Base-by-base conservation (phyloP, 1,284 basidiomycete genomes). In the Marasmius fiardii region DNA sequence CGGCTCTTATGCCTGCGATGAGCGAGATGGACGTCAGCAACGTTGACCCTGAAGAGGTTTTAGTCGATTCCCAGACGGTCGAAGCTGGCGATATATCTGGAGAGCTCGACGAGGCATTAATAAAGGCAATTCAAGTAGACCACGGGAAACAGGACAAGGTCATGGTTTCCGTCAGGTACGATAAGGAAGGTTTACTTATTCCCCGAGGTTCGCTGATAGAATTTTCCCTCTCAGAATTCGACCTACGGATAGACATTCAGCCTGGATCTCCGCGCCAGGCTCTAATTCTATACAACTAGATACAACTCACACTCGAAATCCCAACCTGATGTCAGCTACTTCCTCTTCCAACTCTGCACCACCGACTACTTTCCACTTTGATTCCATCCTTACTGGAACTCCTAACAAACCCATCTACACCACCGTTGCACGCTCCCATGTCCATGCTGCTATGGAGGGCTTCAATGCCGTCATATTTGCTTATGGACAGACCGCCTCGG, bases 381-480 rank as follows among this genome's bases (percentile, higher is more conserved):
- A 95, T 70, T 79, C 89, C 59, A 81, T 95, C 55, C 83, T 93
- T 45, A 92, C 87, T 1, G 89, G 89, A 0, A 86, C 88, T 1
- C 84, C 88, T 55, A 99, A 98, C 69, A 89, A 90, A 59, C 83
- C 86, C 0, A 81, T 96, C 0, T 99, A 98, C 69, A 82, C 82
- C 33, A 83, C 88, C 4, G 88, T 93, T 1, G 95, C 93, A 0
- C 82, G 86, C 11, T 89, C 89, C 1, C 92, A 98, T 65, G 93
- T 98, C 0, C 82, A 84, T 59, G 91, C 93, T 18, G 92, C 94
- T 11, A 97, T 98, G 92, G 93, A 97, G 52, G 96, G 95, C 10
- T 98, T 87, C 77, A 98, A 99, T 68, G 85, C 93, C 11, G 93
- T 98, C 61, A 85, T 96, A 51, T 97, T 97, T 65, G 94, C 94